Base-by-base conservation (phyloP, 768 basidiomycete species). In the Suillus clintonianus region DNA sequence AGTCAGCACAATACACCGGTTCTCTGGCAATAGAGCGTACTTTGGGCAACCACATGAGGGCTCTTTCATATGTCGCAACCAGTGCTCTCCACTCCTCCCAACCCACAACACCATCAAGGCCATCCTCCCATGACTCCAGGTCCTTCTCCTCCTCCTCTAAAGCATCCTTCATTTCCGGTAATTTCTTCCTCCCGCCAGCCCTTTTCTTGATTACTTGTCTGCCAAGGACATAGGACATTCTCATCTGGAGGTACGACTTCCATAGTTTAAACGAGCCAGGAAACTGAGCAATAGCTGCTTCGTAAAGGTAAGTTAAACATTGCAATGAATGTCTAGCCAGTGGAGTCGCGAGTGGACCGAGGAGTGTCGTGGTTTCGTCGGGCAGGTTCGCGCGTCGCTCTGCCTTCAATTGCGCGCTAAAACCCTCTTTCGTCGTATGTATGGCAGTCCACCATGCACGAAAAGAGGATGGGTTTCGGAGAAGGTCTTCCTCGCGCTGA, bases 31-130 rank as follows among this genome's bases (percentile, higher is more conserved):
- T 3, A 32, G 54, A 36, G 79, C 88, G 67, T 70, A 95, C 95
- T 75, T 88, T 92, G 61, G 95, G 94, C 57, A 98, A 76, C 91
- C 95, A 99, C 89, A 94, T 94, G 45, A 99, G 79, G 63, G 94
- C 93, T 64, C 97, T 86, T 72, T 99, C 97, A 72, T 94, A 97
- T 0, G 87, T 86, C 10, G 94, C 91, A 19, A 97, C 83, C 14
- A 99, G 84, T 17, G 87, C 79, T 72, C 86, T 94, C 97, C 97
- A 99, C 76, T 99, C 97, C 68, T 93, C 89, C 89, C 90, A 97
- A 6, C 97, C 97, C n/a, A 97, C 83, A 7, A 95, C 81, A 3
- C 90, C 88, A 72, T 99, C 93, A 57, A 99, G 77, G 19, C 92
- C 90, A 7, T 86, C 89, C 55, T 92, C 87, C 94, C 96, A 99